Base-by-base conservation (phyloP, 78 protist species). In the Blattamonas nauphoetae region DNA sequence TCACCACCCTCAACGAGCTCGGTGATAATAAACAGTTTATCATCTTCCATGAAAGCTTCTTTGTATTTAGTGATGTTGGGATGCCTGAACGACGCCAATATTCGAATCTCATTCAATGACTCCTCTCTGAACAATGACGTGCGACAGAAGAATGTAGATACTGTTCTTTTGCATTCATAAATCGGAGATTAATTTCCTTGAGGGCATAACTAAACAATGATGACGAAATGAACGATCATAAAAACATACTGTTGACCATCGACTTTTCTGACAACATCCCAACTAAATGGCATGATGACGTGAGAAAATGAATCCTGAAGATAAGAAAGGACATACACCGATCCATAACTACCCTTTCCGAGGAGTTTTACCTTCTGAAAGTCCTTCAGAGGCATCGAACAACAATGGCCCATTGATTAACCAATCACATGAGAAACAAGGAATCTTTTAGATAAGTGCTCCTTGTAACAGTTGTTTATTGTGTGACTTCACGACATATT, bases 321-420 rank as follows among this genome's bases (percentile, higher is more conserved):
- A 55, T 29, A 55, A 55, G 21, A 55, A 29, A 55, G 21, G 21
- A 55, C 71, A 55, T 29, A 55, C 71, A 91, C 93, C n/a, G 86
- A 0, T 0, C 93, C 93, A 80, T 83, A 91, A 1, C 88, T 35
- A 0, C 93, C 93, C 71, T 91, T 90, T 63, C 91, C 91, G 3
- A 89, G 42, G n/a, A 88, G 45, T 41, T 44, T 81, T 3, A 82
- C 83, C 3, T 5, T 87, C 41, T 44, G n/a, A 45, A 87, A 87
- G 1, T 87, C 89, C 4, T 2, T 43, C 33, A 84, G 35, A 33
- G 71, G 34, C 83, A 79, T 55, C 71, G n/a, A n/a, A n/a, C n/a
- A n/a, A n/a, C n/a, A n/a, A n/a, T n/a, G n/a, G n/a, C n/a, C n/a
- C n/a, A n/a, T n/a, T n/a, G n/a, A n/a, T n/a, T n/a, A n/a, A n/a